Conservation (phyloP, 306 rosid species). For the peach (Prunus persica) region Prunus_persica_NCBIv2 NC_034009.1:44445001-44445500, state of each 20-base stretch:
- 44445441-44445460: constrained; percentile 59
- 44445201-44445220: constrained; percentile 86
- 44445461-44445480: constrained; percentile 69
- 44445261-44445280: constrained; percentile 88
- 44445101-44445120: constrained; percentile 78
- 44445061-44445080: constrained; percentile 80
- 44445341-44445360: neutral
- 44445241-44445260: constrained; percentile 73
- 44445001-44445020: neutral
- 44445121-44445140: constrained; percentile 15
- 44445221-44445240: constrained; percentile 81
- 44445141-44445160: neutral
- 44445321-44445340: neutral
- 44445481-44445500: constrained; percentile 81
- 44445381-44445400: constrained; percentile 63
- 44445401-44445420: constrained; percentile 82
- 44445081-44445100: constrained; percentile 83
- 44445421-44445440: constrained; percentile 51
- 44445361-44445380: neutral
- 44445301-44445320: neutral
- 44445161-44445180: neutral
- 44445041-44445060: constrained; percentile 62
- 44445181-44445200: neutral
- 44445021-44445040: constrained; percentile 42
- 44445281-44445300: constrained; percentile 64